Conservation (phyloP, 2,329 filamentous ascomycete genomes). For the Neonectria sp. region DNA sequence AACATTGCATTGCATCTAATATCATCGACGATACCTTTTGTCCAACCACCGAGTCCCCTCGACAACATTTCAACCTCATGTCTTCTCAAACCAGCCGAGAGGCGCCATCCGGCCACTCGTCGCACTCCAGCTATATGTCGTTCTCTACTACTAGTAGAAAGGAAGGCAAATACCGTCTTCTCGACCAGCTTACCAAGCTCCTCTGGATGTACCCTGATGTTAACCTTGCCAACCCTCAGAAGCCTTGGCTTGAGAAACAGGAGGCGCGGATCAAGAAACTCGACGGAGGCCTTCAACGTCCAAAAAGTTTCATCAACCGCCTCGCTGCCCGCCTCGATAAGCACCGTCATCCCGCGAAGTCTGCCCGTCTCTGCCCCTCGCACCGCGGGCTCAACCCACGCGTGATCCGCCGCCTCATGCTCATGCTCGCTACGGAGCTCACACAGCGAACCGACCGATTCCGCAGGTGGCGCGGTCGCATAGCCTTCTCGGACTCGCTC, state of each 20-base stretch:
- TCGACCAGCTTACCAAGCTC: conserved; percentile 53
- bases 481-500: conserved; percentile 25
- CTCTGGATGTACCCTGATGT: conserved; percentile 53
- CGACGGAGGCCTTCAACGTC: conserved; percentile 45
- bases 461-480: conserved; percentile 42
- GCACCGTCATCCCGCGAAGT: conserved; percentile 42
- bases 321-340: conserved; percentile 49
- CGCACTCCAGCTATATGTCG: not conserved
- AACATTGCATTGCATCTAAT: not conserved
- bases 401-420: conserved; percentile 61
- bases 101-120: not conserved
- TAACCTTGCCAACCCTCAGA: conserved; percentile 47
- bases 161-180: conserved; percentile 22
- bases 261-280: conserved; percentile 41
- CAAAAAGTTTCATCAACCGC: conserved; percentile 51
- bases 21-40: not conserved
- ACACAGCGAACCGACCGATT: conserved; percentile 52
- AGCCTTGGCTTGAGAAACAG: conserved; percentile 56
- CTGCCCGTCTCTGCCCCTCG: conserved; percentile 57
- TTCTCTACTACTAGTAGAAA: too few relatives aligned
- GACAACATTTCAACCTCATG: not conserved
- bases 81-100: not conserved
- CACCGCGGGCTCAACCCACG: conserved; percentile 60
- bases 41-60: not conserved
- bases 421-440: conserved; percentile 59